phyloP scores from a whole-genome alignment of 257 asterid species.

The Eucommia ulmoides region DNA sequence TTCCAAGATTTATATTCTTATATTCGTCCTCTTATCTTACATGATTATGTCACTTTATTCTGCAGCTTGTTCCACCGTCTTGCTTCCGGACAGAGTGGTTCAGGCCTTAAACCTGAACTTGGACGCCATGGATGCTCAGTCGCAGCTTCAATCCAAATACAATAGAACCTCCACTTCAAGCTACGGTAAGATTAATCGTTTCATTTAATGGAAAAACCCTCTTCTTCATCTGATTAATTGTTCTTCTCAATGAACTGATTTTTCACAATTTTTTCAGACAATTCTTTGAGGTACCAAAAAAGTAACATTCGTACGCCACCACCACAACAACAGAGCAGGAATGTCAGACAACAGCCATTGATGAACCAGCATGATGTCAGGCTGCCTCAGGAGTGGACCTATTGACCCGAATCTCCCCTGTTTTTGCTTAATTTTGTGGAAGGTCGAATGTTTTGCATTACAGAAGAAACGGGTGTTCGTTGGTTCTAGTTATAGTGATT shows the following conservation, averaged over 20 bases:
- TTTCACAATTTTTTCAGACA: no score
- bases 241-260: no score
- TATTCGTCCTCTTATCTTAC: background rate
- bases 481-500: no score
- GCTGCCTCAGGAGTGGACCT: background rate
- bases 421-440: no score
- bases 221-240: no score
- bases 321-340: background rate
- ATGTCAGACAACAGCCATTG: background rate
- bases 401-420: background rate
- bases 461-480: no score
- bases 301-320: no score
- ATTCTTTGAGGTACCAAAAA: background rate
- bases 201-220: no score
- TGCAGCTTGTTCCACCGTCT: background rate
- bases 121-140: background rate
- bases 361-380: background rate
- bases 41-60: background rate
- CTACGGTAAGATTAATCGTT: background rate
- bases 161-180: background rate
- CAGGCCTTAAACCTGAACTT: background rate
- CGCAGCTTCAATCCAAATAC: background rate
- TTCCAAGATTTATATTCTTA: no score
- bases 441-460: no score
- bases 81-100: background rate